Conservation (phyloP, 305 asterid species). For the Coffea humblotiana region DNA sequence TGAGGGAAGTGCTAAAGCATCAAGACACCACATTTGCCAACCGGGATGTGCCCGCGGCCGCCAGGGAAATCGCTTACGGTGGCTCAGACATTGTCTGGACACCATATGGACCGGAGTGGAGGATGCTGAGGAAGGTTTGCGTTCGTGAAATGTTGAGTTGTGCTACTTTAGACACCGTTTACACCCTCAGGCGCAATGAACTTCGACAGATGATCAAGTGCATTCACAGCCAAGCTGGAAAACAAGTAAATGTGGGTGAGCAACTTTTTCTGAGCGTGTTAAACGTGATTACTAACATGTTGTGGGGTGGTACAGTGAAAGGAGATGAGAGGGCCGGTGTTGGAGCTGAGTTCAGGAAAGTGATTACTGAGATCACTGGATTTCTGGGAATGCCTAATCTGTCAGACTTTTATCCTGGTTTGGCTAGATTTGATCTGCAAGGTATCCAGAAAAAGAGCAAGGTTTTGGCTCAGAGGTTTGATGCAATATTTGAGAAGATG, state of each 20-base stretch:
- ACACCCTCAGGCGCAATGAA: constrained; percentile 41
- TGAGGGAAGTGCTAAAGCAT: constrained; percentile 57
- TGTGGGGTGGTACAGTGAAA: constrained; percentile 71
- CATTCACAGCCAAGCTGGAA: constrained; percentile 33
- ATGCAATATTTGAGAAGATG: constrained; percentile 51
- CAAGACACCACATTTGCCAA: constrained; percentile 69
- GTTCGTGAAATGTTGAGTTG: constrained; percentile 60
- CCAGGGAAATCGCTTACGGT: constrained; percentile 45
- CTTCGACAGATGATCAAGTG: constrained; percentile 38
- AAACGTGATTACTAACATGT: constrained; percentile 70
- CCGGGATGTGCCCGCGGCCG: constrained; percentile 66
- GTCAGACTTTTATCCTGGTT: constrained; percentile 63
- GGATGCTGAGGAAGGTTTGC: constrained; percentile 64
- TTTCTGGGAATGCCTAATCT: constrained; percentile 56
- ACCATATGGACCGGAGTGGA: constrained; percentile 73
- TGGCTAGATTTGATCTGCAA: constrained; percentile 66
- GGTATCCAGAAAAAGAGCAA: constrained; percentile 53
- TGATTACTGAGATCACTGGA: constrained; percentile 48
- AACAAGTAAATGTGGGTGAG: constrained; percentile 53
- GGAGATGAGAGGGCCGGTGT: constrained; percentile 50
- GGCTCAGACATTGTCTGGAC: constrained; percentile 61
- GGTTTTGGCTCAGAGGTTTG: constrained; percentile 42
- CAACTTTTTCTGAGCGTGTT: constrained; percentile 56
- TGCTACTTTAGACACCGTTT: constrained; percentile 47
- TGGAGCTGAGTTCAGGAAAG: constrained; percentile 58